Evolutionary conservation across 371 early-diverging fungal species (phyloP), one percentile per base, ranked within the genome.

Genomic region (Rhizopus microsporus): DNA sequence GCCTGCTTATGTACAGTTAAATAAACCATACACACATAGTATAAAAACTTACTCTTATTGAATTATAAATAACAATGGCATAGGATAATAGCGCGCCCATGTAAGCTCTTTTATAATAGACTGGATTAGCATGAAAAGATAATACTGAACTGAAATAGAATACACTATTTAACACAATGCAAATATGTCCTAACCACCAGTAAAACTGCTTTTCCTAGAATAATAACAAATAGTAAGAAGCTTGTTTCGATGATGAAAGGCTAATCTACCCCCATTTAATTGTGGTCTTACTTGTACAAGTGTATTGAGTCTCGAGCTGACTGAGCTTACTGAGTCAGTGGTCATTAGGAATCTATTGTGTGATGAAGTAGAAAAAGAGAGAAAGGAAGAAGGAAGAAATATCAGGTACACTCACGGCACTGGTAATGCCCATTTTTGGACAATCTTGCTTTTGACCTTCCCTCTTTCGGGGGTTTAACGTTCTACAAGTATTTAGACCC

Each of bases 61-160:
- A 86, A 62, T 91, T 91, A 83, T 89, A 93, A 51, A 92, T 81
- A 53, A 93, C 93, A 50, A 93, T 88, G 23, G 83, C 86, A 69
- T 95, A 93, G 49, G 88, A 86, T 47, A 91, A 52, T 8, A 92
- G 57, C 9, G 89, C 87, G 3, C 93, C 91, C 55, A 84, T 57
- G 56, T 83, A 85, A 12, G 93, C 92, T 52, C 80, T 74, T 56
- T 67, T 65, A 61, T 91, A 91, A 67, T 69, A 72, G 0, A n/a
- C 35, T 16, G 71, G 31, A 40, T 66, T 51, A 38, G 68, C 31
- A 69, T 80, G 54, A 30, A 77, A 48, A 5, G 75, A 71, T 16
- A 75, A 37, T 1, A 70, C 69, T 5, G 78, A 74, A 12, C 66
- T 66, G 39, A 74, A 63, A 38, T 74, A 75, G n/a, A 78, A 51